Conservation (phyloP, 1,284 basidiomycete genomes). For the Cryptococcus sp. region DNA sequence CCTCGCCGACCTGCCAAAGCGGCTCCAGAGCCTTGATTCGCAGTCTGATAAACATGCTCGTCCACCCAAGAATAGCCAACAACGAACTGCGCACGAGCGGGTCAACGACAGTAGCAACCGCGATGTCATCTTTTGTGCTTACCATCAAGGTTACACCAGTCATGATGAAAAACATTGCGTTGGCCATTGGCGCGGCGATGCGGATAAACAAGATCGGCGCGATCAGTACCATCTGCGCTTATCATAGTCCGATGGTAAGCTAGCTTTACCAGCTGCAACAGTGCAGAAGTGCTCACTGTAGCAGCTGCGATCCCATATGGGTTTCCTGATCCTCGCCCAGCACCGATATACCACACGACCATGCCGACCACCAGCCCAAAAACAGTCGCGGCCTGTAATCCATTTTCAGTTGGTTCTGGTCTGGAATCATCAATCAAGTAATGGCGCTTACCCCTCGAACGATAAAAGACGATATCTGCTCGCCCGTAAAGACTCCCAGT, state of each 20-base stretch:
- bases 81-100: conserved; percentile 38
- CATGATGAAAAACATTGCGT: conserved; percentile 51
- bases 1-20: conserved; percentile 60
- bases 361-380: conserved; percentile 59
- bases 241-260: conserved; percentile 34
- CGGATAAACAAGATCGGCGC: conserved; percentile 62
- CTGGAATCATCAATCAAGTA: neutral
- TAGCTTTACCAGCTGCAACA: conserved; percentile 39
- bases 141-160: conserved; percentile 44
- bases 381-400: conserved; percentile 53
- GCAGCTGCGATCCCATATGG: conserved; percentile 63
- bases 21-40: conserved; percentile 61
- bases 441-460: conserved; percentile 52
- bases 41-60: conserved; percentile 56
- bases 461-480: conserved; percentile 62
- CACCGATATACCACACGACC: conserved; percentile 61
- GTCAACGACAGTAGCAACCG: too few relatives aligned
- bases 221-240: conserved; percentile 55
- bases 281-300: conserved; percentile 53
- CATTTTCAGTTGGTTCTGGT: neutral
- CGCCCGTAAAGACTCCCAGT: conserved; percentile 63
- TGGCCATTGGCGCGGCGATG: conserved; percentile 56
- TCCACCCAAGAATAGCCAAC: conserved; percentile 67
- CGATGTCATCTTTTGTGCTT: neutral
- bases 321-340: conserved; percentile 60